Evolutionary conservation across 352 stramenopile genomes (phyloP), one percentile per base, ranked within the genome.

Genomic region (Pythium folliculosum): DNA sequence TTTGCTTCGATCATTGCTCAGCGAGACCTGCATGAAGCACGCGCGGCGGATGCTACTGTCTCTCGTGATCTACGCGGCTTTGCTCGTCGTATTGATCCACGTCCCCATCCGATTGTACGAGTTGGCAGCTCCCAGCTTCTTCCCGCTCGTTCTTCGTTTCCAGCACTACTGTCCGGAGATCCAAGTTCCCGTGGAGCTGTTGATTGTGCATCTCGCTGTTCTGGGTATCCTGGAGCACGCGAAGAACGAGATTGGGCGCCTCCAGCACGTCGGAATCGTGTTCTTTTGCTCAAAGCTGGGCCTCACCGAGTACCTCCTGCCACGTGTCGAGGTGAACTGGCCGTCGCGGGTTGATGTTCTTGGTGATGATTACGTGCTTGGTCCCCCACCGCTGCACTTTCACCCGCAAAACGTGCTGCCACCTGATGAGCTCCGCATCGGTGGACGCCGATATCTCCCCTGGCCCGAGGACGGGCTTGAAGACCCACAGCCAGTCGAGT

Each of bases 161-260:
- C 96, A 94, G 72, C 92, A 99, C 74, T 77, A 97, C 37, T 95
- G 90, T 62, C 81, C 94, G 8, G 91, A 98, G 67, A 82, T 99
- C 52, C 96, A 99, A 88, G 90, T 99, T 35, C 96, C 96, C 13
- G 48, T 98, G n/a, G 97, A 99, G 73, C 78, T 99, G 9, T 77
- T 98, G 10, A 78, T 97, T 21, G 96, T 98, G 40, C 96, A 99
- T 76, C 72, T 99, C 17, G 95, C 94, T 6, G 97, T 99, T 51
- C 75, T 99, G 17, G 92, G 85, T 16, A 82, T 99, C 35, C 78
- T 99, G 35, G 97, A 99, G 64, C 85, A 91, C 48, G 81, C 85
- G 38, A 96, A 96, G 69, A 94, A 96, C 53, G 85, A 85, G 55
- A 91, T 96, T 63, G 88, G 88, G 2, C 81, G 77, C 17, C 79